These are phyloP conservation scores for Zopfia rhizophila DNA, from an alignment of 2,329 filamentous ascomycete species.

Conservation along the genomic window DNA sequence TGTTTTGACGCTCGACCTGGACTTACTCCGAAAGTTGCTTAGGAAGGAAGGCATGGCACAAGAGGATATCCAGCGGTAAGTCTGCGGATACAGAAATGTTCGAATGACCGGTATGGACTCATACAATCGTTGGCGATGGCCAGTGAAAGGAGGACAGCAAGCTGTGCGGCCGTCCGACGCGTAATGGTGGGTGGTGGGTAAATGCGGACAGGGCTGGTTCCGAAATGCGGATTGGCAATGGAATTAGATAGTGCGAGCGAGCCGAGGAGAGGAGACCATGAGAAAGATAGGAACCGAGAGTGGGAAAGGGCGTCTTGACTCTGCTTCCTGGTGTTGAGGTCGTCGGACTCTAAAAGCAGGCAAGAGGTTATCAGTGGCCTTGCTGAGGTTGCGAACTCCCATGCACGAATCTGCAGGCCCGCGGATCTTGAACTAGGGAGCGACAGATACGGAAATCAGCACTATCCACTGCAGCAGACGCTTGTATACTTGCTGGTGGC, in stretches of 20 bases:
- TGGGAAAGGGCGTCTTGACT: background rate
- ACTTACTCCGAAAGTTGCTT: conserved; percentile 80
- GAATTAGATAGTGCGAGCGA: too few relatives aligned
- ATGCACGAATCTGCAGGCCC: background rate
- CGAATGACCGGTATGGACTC: conserved; percentile 18
- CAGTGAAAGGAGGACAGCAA: too few relatives aligned
- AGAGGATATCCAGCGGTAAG: background rate
- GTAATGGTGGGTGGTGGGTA: conserved; percentile 8
- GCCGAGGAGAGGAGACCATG: conserved; percentile 1
- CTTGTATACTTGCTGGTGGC: too few relatives aligned
- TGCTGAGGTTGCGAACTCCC: background rate
- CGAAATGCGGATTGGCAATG: conserved; percentile 2
- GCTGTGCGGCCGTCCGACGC: conserved; percentile 4
- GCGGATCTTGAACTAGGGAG: too few relatives aligned
- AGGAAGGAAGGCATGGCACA: conserved; percentile 69
- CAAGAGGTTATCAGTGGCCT: background rate
- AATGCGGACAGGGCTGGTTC: background rate
- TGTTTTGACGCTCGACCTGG: conserved; percentile 74
- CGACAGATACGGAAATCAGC: too few relatives aligned
- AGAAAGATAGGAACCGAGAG: conserved; percentile 1
- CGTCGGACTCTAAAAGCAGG: conserved; percentile 1
- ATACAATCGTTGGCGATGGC: too few relatives aligned
- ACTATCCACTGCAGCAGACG: too few relatives aligned
- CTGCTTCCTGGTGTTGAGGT: conserved; percentile 8
- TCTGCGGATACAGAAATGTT: conserved; percentile 18